A percentile compares a stretch with the other conserved stretches of the same genome.
Evolutionary conservation across 2,329 filamentous ascomycete species (phyloP).

Genomic region (Apiospora kogelbergensis): DNA sequence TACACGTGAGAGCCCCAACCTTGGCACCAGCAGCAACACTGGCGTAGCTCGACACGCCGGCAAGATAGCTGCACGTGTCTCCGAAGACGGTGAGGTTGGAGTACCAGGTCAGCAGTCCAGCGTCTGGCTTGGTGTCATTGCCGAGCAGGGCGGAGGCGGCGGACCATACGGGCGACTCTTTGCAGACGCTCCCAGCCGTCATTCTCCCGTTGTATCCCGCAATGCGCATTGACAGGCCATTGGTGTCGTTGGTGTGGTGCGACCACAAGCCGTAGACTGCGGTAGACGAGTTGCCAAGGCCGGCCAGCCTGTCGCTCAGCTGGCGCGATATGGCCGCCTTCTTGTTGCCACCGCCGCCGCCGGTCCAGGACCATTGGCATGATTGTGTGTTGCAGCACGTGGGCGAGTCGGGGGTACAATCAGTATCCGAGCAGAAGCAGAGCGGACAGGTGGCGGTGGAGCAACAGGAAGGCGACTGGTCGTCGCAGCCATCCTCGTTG

Average conservation of each 20-base stretch:
- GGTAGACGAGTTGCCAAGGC: background rate
- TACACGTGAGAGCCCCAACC: background rate
- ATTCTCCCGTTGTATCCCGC: background rate
- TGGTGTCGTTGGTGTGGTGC: background rate
- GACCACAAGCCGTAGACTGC: background rate
- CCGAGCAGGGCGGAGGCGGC: background rate
- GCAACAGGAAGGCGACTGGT: background rate
- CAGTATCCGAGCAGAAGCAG: background rate
- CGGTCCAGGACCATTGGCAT: background rate
- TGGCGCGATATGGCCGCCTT: background rate
- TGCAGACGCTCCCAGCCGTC: background rate
- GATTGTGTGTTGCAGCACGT: background rate
- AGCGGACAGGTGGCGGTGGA: background rate
- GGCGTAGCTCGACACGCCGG: background rate
- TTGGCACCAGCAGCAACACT: background rate
- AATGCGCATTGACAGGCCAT: background rate
- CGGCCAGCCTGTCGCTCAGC: background rate
- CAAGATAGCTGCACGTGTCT: background rate
- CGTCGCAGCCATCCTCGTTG: background rate
- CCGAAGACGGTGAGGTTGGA: background rate
- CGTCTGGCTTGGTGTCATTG: background rate
- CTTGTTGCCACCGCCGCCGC: background rate
- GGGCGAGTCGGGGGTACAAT: background rate
- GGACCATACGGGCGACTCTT: background rate
- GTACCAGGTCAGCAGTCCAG: background rate